Evolutionary conservation across 768 basidiomycete species (phyloP), one percentile per base, ranked within the genome.

Genomic region (Lactifluus hygrophoroides): DNA sequence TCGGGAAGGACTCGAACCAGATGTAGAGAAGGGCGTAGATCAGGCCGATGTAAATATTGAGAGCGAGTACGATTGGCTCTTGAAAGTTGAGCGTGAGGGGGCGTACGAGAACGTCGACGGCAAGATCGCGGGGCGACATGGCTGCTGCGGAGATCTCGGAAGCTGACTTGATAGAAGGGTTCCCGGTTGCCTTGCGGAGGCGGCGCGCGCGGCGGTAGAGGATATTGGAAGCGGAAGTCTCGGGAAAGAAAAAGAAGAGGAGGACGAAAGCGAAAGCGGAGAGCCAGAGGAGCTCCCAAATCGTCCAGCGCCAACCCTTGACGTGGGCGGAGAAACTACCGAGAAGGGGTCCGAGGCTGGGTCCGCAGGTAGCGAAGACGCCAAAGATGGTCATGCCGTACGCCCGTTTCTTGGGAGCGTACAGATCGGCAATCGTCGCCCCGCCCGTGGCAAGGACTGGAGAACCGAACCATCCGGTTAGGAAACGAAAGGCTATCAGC

Each of bases 251-350:
- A 16, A 70, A 63, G 35, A 68, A 57, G 3, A 73, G 62, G 14
- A 72, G 56, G 5, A 68, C 58, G 25, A 72, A 44, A 5, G 70
- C 51, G 21, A 63, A 59, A 5, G 65, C 59, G 0, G 68, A 67
- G 45, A 73, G 64, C 71, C 71, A 73, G 30, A 72, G 48, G 30
- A 73, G 60, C 59, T 69, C 69, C 66, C 69, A 69, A 48, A 70
- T 67, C 10, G 72, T 71, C 71, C 72, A 73, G 14, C 63, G 62
- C 72, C 72, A 73, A 8, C 64, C 57, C 37, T 73, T 54, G 6
- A 60, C 64, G 52, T 71, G 66, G 3, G 67, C 69, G 1, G 69
- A 69, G 51, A 72, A 73, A 4, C 72, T 69, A 27, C 71, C 71
- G 13, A 72, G 61, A 1, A 72, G 61, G 3, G 72, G 72, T 0